phyloP scores from a whole-genome alignment of 208 protist species.

The Wallacemonas rigidus region DNA sequence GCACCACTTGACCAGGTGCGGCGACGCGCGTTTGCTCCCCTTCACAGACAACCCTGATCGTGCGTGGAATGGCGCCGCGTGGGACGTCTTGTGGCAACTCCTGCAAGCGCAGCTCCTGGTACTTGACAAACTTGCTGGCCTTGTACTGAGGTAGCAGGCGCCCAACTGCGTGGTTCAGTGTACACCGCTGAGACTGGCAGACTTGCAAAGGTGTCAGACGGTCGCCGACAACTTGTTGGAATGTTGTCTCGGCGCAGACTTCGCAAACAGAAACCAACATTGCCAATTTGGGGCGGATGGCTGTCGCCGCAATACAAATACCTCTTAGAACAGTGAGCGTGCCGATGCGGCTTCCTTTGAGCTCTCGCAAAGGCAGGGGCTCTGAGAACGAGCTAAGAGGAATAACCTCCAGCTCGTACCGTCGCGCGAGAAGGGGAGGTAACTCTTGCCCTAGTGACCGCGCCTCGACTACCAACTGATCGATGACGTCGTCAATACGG shows the following conservation, averaged over 20 bases:
- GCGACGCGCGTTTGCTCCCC: conserved; percentile 82
- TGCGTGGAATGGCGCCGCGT: conserved; percentile 83
- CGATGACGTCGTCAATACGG: conserved; percentile 64
- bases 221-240: conserved; percentile 90
- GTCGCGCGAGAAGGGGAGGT: conserved; percentile 59
- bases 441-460: conserved; percentile 60
- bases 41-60: conserved; percentile 85
- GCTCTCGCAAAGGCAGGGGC: conserved; percentile 64
- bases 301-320: conserved; percentile 88
- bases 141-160: conserved; percentile 85
- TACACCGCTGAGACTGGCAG: conserved; percentile 89
- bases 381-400: conserved; percentile 44
- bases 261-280: conserved; percentile 91
- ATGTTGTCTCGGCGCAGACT: conserved; percentile 87
- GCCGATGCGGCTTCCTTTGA: conserved; percentile 77
- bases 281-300: conserved; percentile 78
- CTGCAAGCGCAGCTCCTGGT: conserved; percentile 88
- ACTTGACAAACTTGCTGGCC: conserved; percentile 86
- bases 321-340: conserved; percentile 81
- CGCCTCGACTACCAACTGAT: conserved; percentile 71
- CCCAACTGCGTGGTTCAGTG: conserved; percentile 77
- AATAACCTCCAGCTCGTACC: conserved; percentile 76
- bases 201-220: conserved; percentile 77
- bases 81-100: conserved; percentile 89
- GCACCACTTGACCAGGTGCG: conserved; percentile 78